Conservation (phyloP, 208 protist genomes). For the Sergeia podlipaevii region DNA sequence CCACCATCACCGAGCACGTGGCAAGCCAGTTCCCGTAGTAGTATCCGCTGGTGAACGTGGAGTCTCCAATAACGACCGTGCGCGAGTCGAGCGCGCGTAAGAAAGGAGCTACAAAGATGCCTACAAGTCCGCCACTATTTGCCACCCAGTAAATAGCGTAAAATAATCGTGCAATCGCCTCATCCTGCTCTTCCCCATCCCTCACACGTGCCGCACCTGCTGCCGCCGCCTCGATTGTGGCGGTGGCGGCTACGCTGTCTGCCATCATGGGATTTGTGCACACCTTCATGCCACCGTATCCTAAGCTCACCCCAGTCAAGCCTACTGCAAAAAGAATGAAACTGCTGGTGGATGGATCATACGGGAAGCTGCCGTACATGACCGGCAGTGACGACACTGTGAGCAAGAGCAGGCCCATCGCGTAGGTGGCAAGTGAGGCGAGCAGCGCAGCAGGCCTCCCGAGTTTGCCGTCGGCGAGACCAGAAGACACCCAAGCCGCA, state of each 20-base stretch:
- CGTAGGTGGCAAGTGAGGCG: slow-evolving; percentile 23
- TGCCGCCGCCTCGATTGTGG: not conserved
- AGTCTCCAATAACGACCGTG: slow-evolving; percentile 17
- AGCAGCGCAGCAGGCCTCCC: slow-evolving; percentile 35
- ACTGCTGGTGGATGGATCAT: slow-evolving; percentile 1
- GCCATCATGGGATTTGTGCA: slow-evolving; percentile 75
- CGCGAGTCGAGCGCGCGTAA: slow-evolving; percentile 34
- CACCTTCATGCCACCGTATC: slow-evolving; percentile 72
- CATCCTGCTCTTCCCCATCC: slow-evolving; percentile 11
- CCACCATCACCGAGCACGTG: slow-evolving; percentile 26
- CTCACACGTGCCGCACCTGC: not conserved
- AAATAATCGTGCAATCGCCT: slow-evolving; percentile 41
- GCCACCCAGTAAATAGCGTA: slow-evolving; percentile 46
- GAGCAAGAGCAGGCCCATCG: slow-evolving; percentile 26
- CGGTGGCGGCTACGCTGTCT: slow-evolving; percentile 27
- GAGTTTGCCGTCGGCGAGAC: slow-evolving; percentile 41
- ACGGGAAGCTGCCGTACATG: slow-evolving; percentile 40
- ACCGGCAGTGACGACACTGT: slow-evolving; percentile 37
- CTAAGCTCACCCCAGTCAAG: slow-evolving; percentile 25
- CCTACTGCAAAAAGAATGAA: slow-evolving; percentile 23
- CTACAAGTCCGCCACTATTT: slow-evolving; percentile 47
- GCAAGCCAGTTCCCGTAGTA: slow-evolving; percentile 53
- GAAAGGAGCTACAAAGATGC: slow-evolving; percentile 54
- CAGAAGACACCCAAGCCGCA: slow-evolving; percentile 42
- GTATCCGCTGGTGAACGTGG: slow-evolving; percentile 46